phyloP scores from a whole-genome alignment of 2,329 filamentous ascomycete genomes.

The Aaosphaeria arxii region DNA sequence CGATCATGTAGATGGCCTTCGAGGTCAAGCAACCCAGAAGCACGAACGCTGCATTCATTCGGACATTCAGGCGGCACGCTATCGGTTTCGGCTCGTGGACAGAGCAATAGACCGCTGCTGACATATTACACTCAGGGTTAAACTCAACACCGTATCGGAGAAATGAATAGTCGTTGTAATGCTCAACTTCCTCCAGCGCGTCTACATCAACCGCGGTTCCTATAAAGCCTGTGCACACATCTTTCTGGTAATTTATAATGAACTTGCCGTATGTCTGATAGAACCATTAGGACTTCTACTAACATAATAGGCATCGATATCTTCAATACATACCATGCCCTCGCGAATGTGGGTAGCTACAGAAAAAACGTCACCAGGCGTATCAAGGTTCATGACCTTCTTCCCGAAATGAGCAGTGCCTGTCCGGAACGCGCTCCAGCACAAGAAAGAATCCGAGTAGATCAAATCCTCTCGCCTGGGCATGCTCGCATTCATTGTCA shows the following conservation, averaged over 20 bases:
- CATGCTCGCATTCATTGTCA: not conserved
- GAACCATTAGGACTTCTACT: constrained; percentile 1
- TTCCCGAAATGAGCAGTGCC: constrained; percentile 13
- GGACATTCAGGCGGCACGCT: constrained; percentile 26
- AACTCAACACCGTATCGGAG: not conserved
- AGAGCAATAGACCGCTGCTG: constrained; percentile 6
- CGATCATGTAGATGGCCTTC: constrained; percentile 31
- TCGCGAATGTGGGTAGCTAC: too few relatives aligned
- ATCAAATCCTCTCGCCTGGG: too few relatives aligned
- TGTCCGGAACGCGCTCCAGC: constrained; percentile 22
- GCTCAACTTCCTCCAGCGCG: constrained; percentile 3
- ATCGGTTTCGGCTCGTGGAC: constrained; percentile 6
- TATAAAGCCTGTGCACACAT: constrained; percentile 11
- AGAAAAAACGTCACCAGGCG: too few relatives aligned
- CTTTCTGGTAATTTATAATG: constrained; percentile 11
- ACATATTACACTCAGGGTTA: constrained; percentile 13
- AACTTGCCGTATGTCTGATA: constrained; percentile 10
- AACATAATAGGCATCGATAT: not conserved
- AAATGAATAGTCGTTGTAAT: not conserved
- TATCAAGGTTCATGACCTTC: too few relatives aligned
- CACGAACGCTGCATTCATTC: constrained; percentile 28
- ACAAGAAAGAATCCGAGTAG: constrained; percentile 11
- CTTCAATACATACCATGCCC: too few relatives aligned
- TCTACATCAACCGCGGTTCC: constrained; percentile 8
- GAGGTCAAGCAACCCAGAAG: constrained; percentile 18